Evolutionary conservation across 306 rosid genomes (phyloP).

Genomic region (Biancaea sappan): DNA sequence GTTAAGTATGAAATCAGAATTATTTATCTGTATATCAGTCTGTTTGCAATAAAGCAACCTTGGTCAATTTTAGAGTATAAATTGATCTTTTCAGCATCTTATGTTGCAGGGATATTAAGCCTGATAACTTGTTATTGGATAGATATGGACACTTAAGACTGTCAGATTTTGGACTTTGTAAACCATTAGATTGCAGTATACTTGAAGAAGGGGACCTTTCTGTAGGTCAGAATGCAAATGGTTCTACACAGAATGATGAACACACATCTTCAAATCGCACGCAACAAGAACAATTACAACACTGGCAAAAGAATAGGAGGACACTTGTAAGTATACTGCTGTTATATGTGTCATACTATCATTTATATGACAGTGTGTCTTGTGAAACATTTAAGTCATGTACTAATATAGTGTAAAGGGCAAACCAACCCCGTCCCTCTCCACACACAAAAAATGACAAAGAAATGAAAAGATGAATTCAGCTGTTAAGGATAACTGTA

Average conservation of each 20-base stretch:
- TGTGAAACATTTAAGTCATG: neutral
- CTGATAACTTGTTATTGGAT: constrained; percentile 91
- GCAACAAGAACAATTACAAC: constrained; percentile 91
- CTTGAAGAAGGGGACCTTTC: constrained; percentile 73
- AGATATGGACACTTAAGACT: constrained; percentile 87
- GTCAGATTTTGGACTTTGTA: constrained; percentile 96
- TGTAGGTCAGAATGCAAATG: constrained; percentile 45
- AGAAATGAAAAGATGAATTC: neutral
- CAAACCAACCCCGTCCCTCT: neutral
- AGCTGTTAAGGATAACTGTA: neutral
- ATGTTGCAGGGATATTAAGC: constrained; percentile 89
- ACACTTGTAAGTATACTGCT: constrained; percentile 68
- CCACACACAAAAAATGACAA: neutral
- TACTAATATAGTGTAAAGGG: neutral
- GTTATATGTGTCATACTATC: neutral
- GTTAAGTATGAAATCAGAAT: constrained; percentile 3
- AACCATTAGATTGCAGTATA: constrained; percentile 89
- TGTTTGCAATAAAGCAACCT: constrained; percentile 2
- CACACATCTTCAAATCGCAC: constrained; percentile 70
- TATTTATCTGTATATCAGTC: neutral
- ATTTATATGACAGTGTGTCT: neutral
- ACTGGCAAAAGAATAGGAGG: constrained; percentile 96
- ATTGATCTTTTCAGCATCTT: constrained; percentile 27
- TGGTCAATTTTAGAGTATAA: neutral
- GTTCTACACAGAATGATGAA: constrained; percentile 58